Conservation (phyloP, 352 stramenopile species). For the Plasmopara viticola region DNA sequence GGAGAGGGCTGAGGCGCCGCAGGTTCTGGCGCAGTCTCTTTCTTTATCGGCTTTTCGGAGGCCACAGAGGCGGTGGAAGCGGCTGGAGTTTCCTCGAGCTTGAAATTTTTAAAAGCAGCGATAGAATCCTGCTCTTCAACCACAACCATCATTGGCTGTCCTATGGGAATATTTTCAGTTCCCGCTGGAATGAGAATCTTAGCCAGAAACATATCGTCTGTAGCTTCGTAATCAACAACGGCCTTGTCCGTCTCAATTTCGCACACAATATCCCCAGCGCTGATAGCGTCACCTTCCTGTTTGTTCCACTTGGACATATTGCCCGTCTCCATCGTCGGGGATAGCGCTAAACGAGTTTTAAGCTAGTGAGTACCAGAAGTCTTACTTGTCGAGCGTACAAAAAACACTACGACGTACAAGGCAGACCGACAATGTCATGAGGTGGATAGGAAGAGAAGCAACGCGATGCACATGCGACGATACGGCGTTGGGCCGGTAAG, state of each 20-base stretch:
- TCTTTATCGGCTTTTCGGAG: not conserved
- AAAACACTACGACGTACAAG: conserved; percentile 31
- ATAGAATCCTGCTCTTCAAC: conserved; percentile 86
- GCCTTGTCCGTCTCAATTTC: conserved; percentile 99
- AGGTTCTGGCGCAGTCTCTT: conserved; percentile 12
- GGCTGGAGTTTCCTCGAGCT: conserved; percentile 44
- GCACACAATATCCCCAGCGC: conserved; percentile 92
- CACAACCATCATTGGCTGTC: conserved; percentile 93
- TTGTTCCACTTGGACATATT: conserved; percentile 93
- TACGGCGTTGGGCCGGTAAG: conserved; percentile 33
- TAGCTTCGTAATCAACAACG: conserved; percentile 97
- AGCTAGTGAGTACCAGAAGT: conserved; percentile 4
- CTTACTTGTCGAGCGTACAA: not conserved
- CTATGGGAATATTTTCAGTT: conserved; percentile 86
- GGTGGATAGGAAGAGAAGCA: conserved; percentile 66
- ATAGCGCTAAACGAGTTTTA: conserved; percentile 68
- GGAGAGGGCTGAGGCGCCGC: conserved; percentile 57
- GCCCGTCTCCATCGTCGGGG: conserved; percentile 96
- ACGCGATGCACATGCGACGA: conserved; percentile 30
- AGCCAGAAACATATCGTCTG: conserved; percentile 95
- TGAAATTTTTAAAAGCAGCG: conserved; percentile 68
- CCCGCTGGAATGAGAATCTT: conserved; percentile 94
- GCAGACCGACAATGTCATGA: conserved; percentile 75
- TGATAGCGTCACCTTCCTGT: conserved; percentile 91
- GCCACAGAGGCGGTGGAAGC: conserved; percentile 20